Evolutionary conservation across 2,329 filamentous ascomycete species (phyloP), one percentile per base, ranked within the genome.

Genomic region (Alternaria incomplexa): DNA sequence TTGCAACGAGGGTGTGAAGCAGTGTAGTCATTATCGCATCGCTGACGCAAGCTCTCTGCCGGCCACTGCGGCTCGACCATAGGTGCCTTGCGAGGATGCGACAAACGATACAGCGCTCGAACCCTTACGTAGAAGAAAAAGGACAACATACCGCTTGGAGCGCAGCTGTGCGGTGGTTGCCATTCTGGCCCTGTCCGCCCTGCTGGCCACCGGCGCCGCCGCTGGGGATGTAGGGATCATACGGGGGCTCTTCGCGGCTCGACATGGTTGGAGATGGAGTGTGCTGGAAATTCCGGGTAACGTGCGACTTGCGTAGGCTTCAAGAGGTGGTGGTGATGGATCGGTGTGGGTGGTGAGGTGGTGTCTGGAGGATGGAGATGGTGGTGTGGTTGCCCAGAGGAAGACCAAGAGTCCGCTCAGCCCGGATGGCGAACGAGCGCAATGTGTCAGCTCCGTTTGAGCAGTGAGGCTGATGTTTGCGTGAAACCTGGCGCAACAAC

Each of bases 181-280:
- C 87, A 72, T 75, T 74, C 70, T 83, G 79, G 65, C 77, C 71
- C 80, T 74, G 74, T 59, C 67, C 87, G 63, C 68, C 87, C 85
- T 79, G 87, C 81, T 75, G 69, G 62, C 62, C 62, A 61, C 71
- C 71, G 69, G 73, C 76, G 81, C 86, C 85, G 81, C 89, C 89
- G 79, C 87, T 88, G 78, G 93, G 93, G 81, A 95, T 94, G 84
- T 96, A 96, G 68, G 93, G 93, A 83, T 96, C 93, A 83, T 96
- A 96, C 72, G 92, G 64, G 40, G 56, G 92, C 74, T 85, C 83
- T 77, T 88, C 84, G 72, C 83, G 83, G 58, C 76, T 84, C 84
- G 79, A 85, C 84, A 75, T 81, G 66, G 67, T 60, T 40, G 58
- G 54, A 63, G 57, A 58, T 52, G 48, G 12, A 30, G 23, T 45